Base-by-base conservation (phyloP, 805 yeast species). In the Metschnikowia lunata region DNA sequence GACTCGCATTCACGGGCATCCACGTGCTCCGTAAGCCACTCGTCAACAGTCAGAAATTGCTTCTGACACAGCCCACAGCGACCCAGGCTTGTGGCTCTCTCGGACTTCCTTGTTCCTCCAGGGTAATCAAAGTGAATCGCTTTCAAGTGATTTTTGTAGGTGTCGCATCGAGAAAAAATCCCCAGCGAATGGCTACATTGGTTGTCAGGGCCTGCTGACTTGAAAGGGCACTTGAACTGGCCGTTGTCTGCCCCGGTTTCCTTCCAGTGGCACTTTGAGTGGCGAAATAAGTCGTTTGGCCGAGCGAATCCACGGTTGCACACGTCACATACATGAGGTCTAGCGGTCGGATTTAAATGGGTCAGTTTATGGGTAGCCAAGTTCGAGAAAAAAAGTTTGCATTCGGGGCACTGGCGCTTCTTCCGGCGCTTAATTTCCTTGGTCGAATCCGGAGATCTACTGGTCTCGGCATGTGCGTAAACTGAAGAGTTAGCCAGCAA, bases 111-210 rank as follows among this genome's bases (percentile, higher is more conserved):
- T 4, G 96, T 88, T 7, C 96, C 96, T 33, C 76, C 76, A 6
- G 97, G 97, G 63, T 89, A 89, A 51, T 79, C 84, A 62, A 89
- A 89, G 60, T 89, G 97, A 49, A 89, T 75, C 1, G 96, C 95
- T 61, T 86, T 87, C 49, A 89, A 71, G 64, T 89, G 97, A 64
- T 89, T 89, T 59, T 89, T 89, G 67, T 80, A 89, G 5, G 97
- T 89, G 60, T 89, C 97, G 61, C 96, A 85, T 40, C 97, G 74
- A 10, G 89, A 81, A 57, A 89, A 89, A 28, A 85, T 82, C 6
- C 97, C 97, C 7, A 88, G 79, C 43, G 79, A 78, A 60, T 89
- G 97, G 60, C 96, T 88, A 49, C 75, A 68, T 50, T 66, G 67
- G 51, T 66, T 67, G 18, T 54, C 55, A 51, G 39, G 30, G 46